Percentiles rank a stretch among this genome's conserved stretches.
phyloP scores from a whole-genome alignment of 805 yeast genomes.

The Cyberlindnera americana region DNA sequence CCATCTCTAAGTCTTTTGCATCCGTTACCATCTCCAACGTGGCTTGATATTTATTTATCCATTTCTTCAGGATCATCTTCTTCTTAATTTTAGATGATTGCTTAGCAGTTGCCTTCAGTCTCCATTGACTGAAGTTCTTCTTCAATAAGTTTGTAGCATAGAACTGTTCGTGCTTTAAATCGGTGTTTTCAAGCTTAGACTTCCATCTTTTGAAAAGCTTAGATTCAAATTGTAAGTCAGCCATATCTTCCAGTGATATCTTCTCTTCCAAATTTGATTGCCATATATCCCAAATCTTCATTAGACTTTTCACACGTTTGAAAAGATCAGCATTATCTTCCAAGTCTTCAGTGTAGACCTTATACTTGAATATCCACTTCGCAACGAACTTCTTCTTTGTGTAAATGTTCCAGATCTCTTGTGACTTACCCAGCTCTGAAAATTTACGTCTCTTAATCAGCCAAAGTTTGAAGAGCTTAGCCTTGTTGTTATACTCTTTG shows the following conservation, averaged over 20 bases:
- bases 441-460: conserved; percentile 18
- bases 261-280: conserved; percentile 12
- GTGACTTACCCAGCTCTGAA: conserved; percentile 16
- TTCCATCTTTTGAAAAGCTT: conserved; percentile 21
- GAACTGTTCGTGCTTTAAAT: conserved; percentile 6
- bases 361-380: conserved; percentile 13
- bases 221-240: conserved; percentile 11
- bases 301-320: conserved; percentile 9
- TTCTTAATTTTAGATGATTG: not conserved
- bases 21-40: conserved; percentile 7
- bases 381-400: conserved; percentile 15
- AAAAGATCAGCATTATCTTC: conserved; percentile 21
- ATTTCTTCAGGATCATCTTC: conserved; percentile 6
- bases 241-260: conserved; percentile 11
- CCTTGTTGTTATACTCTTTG: conserved; percentile 9
- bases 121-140: conserved; percentile 15
- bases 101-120: not conserved
- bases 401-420: conserved; percentile 19
- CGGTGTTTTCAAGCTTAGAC: conserved; percentile 1
- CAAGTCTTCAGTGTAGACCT: conserved; percentile 17
- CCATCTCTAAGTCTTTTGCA: conserved; percentile 17
- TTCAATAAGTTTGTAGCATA: conserved; percentile 6
- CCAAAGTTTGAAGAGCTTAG: conserved; percentile 18
- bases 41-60: conserved; percentile 7
- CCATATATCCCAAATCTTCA: conserved; percentile 24